Evolutionary conservation across 2,329 filamentous ascomycete species (phyloP), one percentile per base, ranked within the genome.

Genomic region (Trichoderma simmonsii): DNA sequence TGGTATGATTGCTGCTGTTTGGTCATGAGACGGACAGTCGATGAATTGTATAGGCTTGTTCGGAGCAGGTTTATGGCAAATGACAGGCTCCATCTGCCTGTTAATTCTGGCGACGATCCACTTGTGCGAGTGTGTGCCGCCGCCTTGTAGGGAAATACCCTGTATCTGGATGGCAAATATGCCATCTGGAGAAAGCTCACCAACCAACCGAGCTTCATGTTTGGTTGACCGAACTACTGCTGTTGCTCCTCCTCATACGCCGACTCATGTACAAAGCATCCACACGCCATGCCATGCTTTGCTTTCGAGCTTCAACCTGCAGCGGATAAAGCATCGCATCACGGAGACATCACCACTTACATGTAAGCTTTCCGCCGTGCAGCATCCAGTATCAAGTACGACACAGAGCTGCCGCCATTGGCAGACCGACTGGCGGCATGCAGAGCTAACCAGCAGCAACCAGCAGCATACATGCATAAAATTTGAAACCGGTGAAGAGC

Each of bases 21-120:
- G 66, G 39, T 62, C 57, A 70, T 70, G 66, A 70, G 66, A 70
- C 57, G 28, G 39, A 54, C 57, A 43, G 39, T 34, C 56, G 57
- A 51, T 26, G 56, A 61, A 32, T 15, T n/a, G 18, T 7, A 62
- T 54, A 62, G 56, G 57, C 66, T 51, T 48, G 56, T 34, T 12
- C 28, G 26, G 39, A 60, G 36, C 56, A 39, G 15, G 21, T 43
- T 59, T 59, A 48, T 68, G 65, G 59, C 65, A 56, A 68, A 60
- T 60, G 54, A 60, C 57, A 60, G 57, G 57, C 28, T 32, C 36
- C 65, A 43, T 60, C 32, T 15, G 51, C 32, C 18, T 48, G 18
- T 21, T 32, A 30, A 15, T 39, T 18, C 34, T 68, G 36, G 21
- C 18, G 34, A 67, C 14, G 12, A 69, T 69, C 57, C 57, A 43